Base-by-base conservation (phyloP, 306 rosid species). In the Psophocarpus tetragonolobus region DNA sequence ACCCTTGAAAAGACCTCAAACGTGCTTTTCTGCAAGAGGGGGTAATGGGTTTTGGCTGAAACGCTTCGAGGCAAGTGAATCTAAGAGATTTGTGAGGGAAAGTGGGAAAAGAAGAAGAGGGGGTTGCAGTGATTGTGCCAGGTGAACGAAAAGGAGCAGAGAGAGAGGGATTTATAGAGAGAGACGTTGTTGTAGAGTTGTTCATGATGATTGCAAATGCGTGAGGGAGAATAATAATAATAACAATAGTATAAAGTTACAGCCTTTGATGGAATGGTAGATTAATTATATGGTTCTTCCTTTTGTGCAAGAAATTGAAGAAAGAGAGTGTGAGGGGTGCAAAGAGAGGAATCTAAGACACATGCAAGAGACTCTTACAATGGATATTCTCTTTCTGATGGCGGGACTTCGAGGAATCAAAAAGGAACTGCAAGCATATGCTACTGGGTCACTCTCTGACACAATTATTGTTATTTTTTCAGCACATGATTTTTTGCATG, bases 151-250 rank as follows among this genome's bases (percentile, higher is more conserved):
- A 81, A 26, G 86, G 85, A 71, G 82, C 93, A 70, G 93, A 87
- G 85, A 87, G 86, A 81, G 88, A 23, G 64, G 89, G 88, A 88
- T 87, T 87, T 92, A 91, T 84, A 88, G 87, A 87, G 86, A 89
- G 90, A 82, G 88, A 82, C 30, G 80, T 23, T 10, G 81, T 27
- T 13, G 81, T 18, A 20, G 27, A 5, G 41, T 15, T 60, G 87
- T 67, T 68, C 94, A 92, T 90, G 73, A 63, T 88, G 75, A 47
- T 82, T 80, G 58, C 27, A 68, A 74, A 56, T 67, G 67, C 23
- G 68, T 6, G 35, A 6, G 18, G 32, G 68, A n/a, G 68, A 69
- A 53, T 56, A 77, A 30, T 17, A 8, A 54, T 18, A n/a, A n/a
- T n/a, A n/a, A n/a, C n/a, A n/a, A 32, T 72, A 85, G n/a, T 54